Evolutionary conservation across 1,139 yeast genomes (phyloP), one percentile per base, ranked within the genome.

Genomic region (Geotrichum phurueaensis): DNA sequence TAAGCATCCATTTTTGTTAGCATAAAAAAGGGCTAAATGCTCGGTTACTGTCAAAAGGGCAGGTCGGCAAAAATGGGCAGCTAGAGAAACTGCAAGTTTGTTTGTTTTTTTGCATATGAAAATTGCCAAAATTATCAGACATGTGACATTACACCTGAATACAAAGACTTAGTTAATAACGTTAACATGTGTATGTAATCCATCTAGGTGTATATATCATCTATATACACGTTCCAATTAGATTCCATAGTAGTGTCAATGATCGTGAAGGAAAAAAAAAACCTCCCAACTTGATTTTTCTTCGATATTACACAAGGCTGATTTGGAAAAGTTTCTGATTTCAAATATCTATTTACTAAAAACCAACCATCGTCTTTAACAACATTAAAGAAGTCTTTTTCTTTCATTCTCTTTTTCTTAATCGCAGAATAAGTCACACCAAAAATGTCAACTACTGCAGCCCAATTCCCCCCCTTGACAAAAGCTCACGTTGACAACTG

Each of bases 401-500:
- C 29, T 25, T 6, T 25, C 6, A 0, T 25, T 25, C 29, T n/a
- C 18, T 39, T 15, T 15, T 39, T 39, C 15, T 3, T n/a, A 39
- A n/a, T 39, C 20, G n/a, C 18, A n/a, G 5, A 39, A 31, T 13
- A 31, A 31, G 10, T 1, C 39, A 29, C 33, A 12, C 5, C 47
- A 27, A 27, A 27, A 1, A 39, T 39, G 47, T 39, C 47, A 23
- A 51, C 54, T 15, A 27, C 47, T 23, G 2, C 36, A 12, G 33
- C 33, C 13, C 25, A 18, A 6, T 59, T 59, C 45, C 61, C 61
- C 15, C 62, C 60, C 2, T 27, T 60, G 23, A 18, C 53, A 3
- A 55, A 31, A 15, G 53, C 60, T 12, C 89, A 88, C 54, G 76
- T 92, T 3, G 70, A 84, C 57, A 81, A 83, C 70, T 90, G 96